Conservation (phyloP, 1,284 basidiomycete species). For the Malassezia equina region DNA sequence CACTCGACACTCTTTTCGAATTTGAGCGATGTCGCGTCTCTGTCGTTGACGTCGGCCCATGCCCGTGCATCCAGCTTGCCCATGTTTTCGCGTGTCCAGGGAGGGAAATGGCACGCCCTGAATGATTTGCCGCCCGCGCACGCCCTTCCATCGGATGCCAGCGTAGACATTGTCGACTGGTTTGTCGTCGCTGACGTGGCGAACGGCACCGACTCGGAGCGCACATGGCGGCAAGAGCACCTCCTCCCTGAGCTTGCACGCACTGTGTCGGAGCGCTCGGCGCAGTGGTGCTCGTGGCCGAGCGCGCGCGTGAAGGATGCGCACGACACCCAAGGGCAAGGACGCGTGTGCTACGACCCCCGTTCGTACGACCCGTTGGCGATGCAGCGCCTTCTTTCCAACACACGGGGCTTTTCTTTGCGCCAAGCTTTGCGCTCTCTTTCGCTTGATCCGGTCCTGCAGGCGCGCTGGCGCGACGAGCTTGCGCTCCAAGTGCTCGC, state of each 20-base stretch:
- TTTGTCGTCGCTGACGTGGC: constrained; percentile 7
- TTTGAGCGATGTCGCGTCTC: constrained; percentile 21
- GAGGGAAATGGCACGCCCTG: background rate
- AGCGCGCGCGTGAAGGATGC: background rate
- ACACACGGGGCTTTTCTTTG: background rate
- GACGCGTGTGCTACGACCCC: constrained; percentile 4
- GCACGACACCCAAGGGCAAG: constrained; percentile 11
- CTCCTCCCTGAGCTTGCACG: constrained; percentile 4
- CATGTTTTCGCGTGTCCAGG: constrained; percentile 2
- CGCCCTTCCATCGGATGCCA: background rate
- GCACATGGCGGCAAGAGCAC: background rate
- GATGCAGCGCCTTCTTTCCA: background rate
- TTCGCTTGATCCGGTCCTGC: background rate
- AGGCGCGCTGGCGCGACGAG: constrained; percentile 5
- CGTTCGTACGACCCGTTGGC: background rate
- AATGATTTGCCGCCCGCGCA: background rate
- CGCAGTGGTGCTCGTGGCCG: constrained; percentile 1
- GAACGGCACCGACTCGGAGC: background rate
- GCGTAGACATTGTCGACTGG: constrained; percentile 13
- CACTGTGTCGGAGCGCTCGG: background rate
- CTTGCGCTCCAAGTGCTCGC: constrained; percentile 7
- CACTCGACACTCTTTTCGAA: constrained; percentile 51
- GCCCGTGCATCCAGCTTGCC: background rate
- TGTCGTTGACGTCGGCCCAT: constrained; percentile 4
- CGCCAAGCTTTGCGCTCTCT: background rate